These are phyloP conservation scores for Teratosphaeria pseudoeucalypti DNA, from an alignment of 2,329 filamentous ascomycete species.

Conservation along the genomic window DNA sequence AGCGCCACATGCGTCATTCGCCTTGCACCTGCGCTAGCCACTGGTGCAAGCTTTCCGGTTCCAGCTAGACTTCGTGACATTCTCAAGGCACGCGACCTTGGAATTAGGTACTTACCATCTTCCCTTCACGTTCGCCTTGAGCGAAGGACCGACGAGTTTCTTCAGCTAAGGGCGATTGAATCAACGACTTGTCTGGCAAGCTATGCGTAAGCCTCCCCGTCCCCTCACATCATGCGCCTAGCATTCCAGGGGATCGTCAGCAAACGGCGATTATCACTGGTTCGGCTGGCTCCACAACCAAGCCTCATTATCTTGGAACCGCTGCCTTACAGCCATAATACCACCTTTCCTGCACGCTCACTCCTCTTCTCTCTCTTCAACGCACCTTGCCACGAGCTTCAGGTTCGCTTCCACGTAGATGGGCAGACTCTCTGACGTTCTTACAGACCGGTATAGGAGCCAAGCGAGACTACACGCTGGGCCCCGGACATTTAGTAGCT, in stretches of 20 bases:
- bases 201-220: neutral
- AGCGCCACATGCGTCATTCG: neutral
- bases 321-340: neutral
- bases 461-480: conserved; percentile 34
- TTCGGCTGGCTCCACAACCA: neutral
- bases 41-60: neutral
- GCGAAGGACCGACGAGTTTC: neutral
- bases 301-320: neutral
- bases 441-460: conserved; percentile 42
- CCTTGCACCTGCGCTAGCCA: neutral
- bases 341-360: neutral
- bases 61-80: neutral
- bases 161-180: neutral
- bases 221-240: neutral
- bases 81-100: neutral
- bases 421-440: conserved; percentile 45
- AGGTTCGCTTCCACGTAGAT: conserved; percentile 30
- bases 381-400: neutral
- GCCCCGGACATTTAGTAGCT: conserved; percentile 8
- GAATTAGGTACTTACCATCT: neutral
- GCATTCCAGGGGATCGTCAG: neutral
- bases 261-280: neutral
- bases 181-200: neutral
- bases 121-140: neutral
- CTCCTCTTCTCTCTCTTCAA: neutral